phyloP scores from a whole-genome alignment of 345 rosid genomes.

The Eucalyptus marginata region DNA sequence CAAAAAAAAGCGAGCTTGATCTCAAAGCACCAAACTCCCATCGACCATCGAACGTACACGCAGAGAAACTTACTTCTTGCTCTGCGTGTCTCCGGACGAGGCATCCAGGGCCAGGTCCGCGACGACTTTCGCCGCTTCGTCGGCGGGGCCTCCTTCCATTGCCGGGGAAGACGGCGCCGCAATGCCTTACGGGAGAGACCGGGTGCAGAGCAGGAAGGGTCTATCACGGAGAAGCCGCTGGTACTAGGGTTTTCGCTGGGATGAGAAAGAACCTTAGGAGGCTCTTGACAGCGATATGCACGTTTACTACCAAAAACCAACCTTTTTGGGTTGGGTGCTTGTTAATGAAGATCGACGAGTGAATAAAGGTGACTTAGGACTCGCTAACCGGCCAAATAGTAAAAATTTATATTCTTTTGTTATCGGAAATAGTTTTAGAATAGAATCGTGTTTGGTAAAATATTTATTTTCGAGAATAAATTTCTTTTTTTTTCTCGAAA shows the following conservation, averaged over 20 bases:
- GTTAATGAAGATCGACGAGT: not conserved
- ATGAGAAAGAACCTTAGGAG: not conserved
- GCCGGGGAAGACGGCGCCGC: not conserved
- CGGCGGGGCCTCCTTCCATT: constrained; percentile 24
- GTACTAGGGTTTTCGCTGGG: not conserved
- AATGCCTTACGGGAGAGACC: not conserved
- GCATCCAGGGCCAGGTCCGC: constrained; percentile 18
- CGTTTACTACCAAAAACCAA: not conserved
- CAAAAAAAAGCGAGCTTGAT: not conserved
- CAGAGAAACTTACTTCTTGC: constrained; percentile 55
- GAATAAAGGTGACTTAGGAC: not conserved
- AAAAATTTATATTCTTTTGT: no score
- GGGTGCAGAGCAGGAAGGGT: not conserved
- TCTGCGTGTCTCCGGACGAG: constrained; percentile 32
- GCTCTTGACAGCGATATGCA: not conserved
- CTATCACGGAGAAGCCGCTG: not conserved
- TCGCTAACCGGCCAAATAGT: no score
- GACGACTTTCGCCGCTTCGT: constrained; percentile 24
- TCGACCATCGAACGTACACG: not conserved
- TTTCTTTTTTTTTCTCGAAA: no score
- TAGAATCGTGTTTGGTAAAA: no score
- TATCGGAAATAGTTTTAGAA: no score
- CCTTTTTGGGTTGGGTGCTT: not conserved
- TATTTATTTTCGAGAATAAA: no score
- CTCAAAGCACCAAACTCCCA: not conserved